phyloP scores from a whole-genome alignment of 108 stramenopile genomes.

The Stephanodiscus minutulus region DNA sequence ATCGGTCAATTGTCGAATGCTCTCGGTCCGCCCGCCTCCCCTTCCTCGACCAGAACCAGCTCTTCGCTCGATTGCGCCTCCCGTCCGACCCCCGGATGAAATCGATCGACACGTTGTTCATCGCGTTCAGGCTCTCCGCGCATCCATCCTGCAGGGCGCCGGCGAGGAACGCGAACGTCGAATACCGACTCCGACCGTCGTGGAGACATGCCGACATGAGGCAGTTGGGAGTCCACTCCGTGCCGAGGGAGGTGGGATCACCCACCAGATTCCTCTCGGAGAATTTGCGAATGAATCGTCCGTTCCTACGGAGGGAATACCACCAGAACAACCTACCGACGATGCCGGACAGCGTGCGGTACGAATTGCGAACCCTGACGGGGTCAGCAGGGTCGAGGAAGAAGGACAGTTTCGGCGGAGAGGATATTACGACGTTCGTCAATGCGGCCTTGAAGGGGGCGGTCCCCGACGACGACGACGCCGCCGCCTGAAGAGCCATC shows the following conservation, averaged over 20 bases:
- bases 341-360: constrained; percentile 49
- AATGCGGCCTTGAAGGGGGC: constrained; percentile 21
- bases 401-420: constrained; percentile 52
- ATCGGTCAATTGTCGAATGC: constrained; percentile 44
- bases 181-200: constrained; percentile 46
- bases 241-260: constrained; percentile 52
- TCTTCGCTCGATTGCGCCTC: constrained; percentile 51
- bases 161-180: constrained; percentile 71
- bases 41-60: constrained; percentile 66
- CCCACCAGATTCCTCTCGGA: constrained; percentile 60
- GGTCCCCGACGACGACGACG: constrained; percentile 22
- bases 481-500: constrained; percentile 57
- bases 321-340: constrained; percentile 63
- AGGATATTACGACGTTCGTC: constrained; percentile 56
- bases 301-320: constrained; percentile 55
- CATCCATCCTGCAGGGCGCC: constrained; percentile 65
- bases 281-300: constrained; percentile 57
- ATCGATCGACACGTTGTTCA: constrained; percentile 39
- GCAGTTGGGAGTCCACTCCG: constrained; percentile 55
- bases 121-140: constrained; percentile 33
- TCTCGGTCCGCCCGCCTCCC: not conserved
- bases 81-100: constrained; percentile 56
- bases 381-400: constrained; percentile 47
- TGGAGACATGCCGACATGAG: constrained; percentile 28
- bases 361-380: constrained; percentile 50